These are phyloP conservation scores for Pseudocercospora musae DNA, from an alignment of 2,329 filamentous ascomycete species.

Conservation along the genomic window DNA sequence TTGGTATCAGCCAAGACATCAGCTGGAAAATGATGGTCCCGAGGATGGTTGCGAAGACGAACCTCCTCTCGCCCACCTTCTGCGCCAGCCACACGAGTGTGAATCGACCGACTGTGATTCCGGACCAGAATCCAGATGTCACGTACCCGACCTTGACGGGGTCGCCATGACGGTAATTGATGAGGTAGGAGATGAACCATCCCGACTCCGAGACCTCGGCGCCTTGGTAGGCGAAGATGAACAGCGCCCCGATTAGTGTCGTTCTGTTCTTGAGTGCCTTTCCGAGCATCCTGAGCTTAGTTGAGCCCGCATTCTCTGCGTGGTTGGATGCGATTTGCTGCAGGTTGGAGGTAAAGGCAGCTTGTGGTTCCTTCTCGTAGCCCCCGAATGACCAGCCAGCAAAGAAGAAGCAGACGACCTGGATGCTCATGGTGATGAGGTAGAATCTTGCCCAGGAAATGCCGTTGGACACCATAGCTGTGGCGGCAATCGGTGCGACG, in stretches of 20 bases:
- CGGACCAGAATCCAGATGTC: constrained; percentile 64
- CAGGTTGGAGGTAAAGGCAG: constrained; percentile 43
- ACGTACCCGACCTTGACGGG: constrained; percentile 75
- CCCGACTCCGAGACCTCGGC: constrained; percentile 80
- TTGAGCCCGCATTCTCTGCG: constrained; percentile 41
- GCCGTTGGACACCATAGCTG: constrained; percentile 62
- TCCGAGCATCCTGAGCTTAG: constrained; percentile 50
- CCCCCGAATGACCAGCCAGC: constrained; percentile 65
- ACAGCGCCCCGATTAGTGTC: constrained; percentile 71
- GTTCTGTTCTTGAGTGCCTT: constrained; percentile 52
- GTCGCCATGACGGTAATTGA: constrained; percentile 66
- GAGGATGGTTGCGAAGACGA: constrained; percentile 61
- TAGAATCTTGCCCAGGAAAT: constrained; percentile 71
- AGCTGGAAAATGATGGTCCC: constrained; percentile 67
- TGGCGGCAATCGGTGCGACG: constrained; percentile 70
- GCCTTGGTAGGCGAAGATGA: constrained; percentile 84
- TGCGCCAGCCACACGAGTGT: constrained; percentile 64
- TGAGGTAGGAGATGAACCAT: constrained; percentile 84
- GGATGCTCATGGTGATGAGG: constrained; percentile 59
- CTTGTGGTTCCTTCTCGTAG: constrained; percentile 61
- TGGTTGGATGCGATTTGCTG: constrained; percentile 44
- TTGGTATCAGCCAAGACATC: constrained; percentile 61
- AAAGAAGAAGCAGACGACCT: constrained; percentile 55
- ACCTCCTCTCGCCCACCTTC: constrained; percentile 65
- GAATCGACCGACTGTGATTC: constrained; percentile 55